Evolutionary conservation across 768 basidiomycete species (phyloP).

Genomic region (Hericium rajendrae): DNA sequence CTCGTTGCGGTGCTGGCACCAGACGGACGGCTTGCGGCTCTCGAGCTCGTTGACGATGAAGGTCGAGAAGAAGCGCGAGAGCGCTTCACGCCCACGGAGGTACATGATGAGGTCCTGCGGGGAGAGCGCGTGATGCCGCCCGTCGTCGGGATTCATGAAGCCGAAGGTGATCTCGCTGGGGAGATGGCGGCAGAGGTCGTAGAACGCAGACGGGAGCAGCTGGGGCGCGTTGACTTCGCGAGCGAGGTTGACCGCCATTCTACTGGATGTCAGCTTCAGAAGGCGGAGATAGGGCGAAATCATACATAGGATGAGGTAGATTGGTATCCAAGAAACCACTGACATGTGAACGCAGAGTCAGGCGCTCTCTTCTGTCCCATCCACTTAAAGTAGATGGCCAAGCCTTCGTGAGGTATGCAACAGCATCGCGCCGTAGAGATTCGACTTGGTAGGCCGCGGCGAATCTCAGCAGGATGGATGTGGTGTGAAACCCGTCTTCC

Average conservation of each 20-base stretch:
- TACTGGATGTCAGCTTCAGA: conserved; percentile 17
- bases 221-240: conserved; percentile 43
- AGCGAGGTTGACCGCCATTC: conserved; percentile 59
- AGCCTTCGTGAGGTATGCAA: conserved; percentile 37
- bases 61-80: conserved; percentile 64
- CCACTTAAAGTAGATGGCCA: conserved; percentile 57
- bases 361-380: conserved; percentile 64
- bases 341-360: conserved; percentile 40
- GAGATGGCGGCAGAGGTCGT: conserved; percentile 63
- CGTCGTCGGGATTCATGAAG: conserved; percentile 28
- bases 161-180: conserved; percentile 55
- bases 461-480: conserved; percentile 50
- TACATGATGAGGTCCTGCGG: conserved; percentile 48
- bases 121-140: conserved; percentile 31
- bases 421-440: conserved; percentile 45
- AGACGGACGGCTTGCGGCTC: conserved; percentile 41
- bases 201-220: conserved; percentile 68
- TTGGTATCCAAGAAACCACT: conserved; percentile 17
- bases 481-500: conserved; percentile 41
- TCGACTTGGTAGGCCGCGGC: conserved; percentile 56
- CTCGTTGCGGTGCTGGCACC: conserved; percentile 10
- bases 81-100: conserved; percentile 62
- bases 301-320: conserved; percentile 60
- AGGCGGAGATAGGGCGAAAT: conserved; percentile 1
- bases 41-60: conserved; percentile 71